These are phyloP conservation scores for Umbilicus rupestris DNA, from an alignment of 164 flowering plant species.

Conservation along the genomic window DNA sequence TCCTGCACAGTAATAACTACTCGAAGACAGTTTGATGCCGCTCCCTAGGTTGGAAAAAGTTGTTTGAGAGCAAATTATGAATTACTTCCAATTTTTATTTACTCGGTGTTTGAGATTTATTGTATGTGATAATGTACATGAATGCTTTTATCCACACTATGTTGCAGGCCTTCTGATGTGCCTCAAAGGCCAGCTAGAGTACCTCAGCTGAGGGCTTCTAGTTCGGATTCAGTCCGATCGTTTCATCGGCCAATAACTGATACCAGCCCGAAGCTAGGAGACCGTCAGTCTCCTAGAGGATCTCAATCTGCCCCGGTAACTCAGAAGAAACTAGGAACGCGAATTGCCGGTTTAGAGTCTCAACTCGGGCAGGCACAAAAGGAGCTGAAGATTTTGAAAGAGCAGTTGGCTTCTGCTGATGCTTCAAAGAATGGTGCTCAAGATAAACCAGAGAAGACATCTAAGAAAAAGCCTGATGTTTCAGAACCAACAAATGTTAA, in stretches of 20 bases:
- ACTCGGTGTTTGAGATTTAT: not conserved
- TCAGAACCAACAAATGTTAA: conserved; percentile 9
- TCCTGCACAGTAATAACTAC: too few relatives aligned
- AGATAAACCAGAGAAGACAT: conserved; percentile 44
- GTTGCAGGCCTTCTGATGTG: conserved; percentile 45
- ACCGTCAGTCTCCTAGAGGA: conserved; percentile 63
- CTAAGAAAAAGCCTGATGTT: conserved; percentile 14
- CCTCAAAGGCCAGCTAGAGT: conserved; percentile 55
- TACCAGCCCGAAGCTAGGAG: conserved; percentile 57
- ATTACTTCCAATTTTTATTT: too few relatives aligned
- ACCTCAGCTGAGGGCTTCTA: conserved; percentile 44
- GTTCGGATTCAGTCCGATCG: conserved; percentile 49
- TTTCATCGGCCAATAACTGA: conserved; percentile 45
- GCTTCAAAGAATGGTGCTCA: conserved; percentile 68
- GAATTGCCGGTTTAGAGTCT: conserved; percentile 64
- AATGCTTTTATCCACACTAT: not conserved
- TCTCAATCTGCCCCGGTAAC: conserved; percentile 41
- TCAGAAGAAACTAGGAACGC: conserved; percentile 73
- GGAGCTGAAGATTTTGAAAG: conserved; percentile 65
- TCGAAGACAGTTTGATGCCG: too few relatives aligned
- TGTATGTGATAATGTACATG: not conserved
- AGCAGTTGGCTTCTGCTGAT: conserved; percentile 60
- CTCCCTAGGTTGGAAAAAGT: too few relatives aligned
- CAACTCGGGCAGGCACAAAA: conserved; percentile 76
- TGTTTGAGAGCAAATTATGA: too few relatives aligned